These are phyloP conservation scores for Aspergillus sparsus DNA, from an alignment of 495 filamentous ascomycete genomes.

Conservation along the genomic window DNA sequence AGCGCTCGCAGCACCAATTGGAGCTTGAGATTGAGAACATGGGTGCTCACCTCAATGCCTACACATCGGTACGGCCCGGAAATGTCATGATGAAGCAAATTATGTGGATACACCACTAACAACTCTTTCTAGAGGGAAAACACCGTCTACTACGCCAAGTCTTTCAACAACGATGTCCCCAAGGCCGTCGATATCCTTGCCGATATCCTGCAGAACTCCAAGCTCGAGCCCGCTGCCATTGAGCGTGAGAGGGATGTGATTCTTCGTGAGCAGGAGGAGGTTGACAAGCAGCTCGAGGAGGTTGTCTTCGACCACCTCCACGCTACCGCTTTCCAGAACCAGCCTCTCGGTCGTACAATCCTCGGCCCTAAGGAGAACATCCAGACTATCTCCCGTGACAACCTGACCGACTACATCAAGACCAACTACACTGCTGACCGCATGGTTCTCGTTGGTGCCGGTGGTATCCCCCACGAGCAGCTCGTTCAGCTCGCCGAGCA, in stretches of 20 bases:
- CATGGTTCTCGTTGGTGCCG: conserved; percentile 96
- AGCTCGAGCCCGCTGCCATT: conserved; percentile 87
- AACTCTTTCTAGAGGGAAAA: conserved; percentile 76
- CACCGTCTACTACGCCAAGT: conserved; percentile 99
- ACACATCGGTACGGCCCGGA: conserved; percentile 83
- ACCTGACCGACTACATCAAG: conserved; percentile 94
- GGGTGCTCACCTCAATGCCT: conserved; percentile 98
- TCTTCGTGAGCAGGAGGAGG: conserved; percentile 97
- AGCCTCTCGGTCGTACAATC: conserved; percentile 96
- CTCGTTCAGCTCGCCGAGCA: conserved; percentile 96
- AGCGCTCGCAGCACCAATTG: conserved; percentile 89
- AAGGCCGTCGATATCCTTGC: conserved; percentile 95
- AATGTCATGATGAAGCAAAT: conserved; percentile 16
- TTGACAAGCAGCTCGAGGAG: conserved; percentile 99
- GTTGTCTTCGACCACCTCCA: conserved; percentile 99
- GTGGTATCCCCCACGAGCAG: conserved; percentile 89
- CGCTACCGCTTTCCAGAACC: conserved; percentile 93
- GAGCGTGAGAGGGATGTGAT: conserved; percentile 98
- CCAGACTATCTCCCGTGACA: conserved; percentile 84
- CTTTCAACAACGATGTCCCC: conserved; percentile 96
- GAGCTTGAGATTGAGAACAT: conserved; percentile 99
- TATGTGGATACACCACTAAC: conserved; percentile 32
- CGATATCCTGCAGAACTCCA: conserved; percentile 99
- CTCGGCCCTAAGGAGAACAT: conserved; percentile 98
- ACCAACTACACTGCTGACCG: conserved; percentile 99